phyloP scores from a whole-genome alignment of 164 flowering plant species.

The Buxus sempervirens region DNA sequence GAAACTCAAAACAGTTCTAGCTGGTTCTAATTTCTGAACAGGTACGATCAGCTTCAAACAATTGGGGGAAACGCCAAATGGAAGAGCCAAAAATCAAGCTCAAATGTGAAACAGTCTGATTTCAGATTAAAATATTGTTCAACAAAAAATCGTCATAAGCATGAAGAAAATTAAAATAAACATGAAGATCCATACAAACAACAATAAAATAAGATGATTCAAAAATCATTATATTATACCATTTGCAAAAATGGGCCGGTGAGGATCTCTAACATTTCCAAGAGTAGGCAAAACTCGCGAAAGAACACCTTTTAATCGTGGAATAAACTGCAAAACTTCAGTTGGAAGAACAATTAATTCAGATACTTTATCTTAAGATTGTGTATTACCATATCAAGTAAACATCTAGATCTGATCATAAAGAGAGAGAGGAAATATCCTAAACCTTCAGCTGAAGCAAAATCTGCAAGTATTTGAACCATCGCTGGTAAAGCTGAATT shows the following conservation, averaged over 20 bases:
- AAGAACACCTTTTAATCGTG: slow-evolving; percentile 79
- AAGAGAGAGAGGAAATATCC: slow-evolving; percentile 13
- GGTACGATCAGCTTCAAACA: no score
- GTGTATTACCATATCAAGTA: not conserved
- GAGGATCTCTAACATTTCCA: slow-evolving; percentile 83
- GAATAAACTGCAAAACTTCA: slow-evolving; percentile 88
- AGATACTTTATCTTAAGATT: slow-evolving; percentile 23
- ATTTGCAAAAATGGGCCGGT: slow-evolving; percentile 89
- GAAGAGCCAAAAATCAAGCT: not conserved
- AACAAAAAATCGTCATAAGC: no score
- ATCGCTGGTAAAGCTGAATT: slow-evolving; percentile 75
- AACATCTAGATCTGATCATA: slow-evolving; percentile 1
- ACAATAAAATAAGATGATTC: not conserved
- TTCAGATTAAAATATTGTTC: not conserved
- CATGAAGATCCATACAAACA: not conserved
- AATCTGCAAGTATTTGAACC: slow-evolving; percentile 96
- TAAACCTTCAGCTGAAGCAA: slow-evolving; percentile 85
- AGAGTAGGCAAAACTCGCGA: slow-evolving; percentile 86
- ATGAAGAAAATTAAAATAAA: no score
- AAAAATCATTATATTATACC: slow-evolving; percentile 38
- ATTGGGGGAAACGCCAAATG: no score
- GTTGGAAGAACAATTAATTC: slow-evolving; percentile 15
- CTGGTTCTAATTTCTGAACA: no score
- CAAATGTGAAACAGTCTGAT: not conserved
- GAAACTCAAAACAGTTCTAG: no score